phyloP scores from a whole-genome alignment of 73 alveolate genomes.

The Strombidium stylifer region DNA sequence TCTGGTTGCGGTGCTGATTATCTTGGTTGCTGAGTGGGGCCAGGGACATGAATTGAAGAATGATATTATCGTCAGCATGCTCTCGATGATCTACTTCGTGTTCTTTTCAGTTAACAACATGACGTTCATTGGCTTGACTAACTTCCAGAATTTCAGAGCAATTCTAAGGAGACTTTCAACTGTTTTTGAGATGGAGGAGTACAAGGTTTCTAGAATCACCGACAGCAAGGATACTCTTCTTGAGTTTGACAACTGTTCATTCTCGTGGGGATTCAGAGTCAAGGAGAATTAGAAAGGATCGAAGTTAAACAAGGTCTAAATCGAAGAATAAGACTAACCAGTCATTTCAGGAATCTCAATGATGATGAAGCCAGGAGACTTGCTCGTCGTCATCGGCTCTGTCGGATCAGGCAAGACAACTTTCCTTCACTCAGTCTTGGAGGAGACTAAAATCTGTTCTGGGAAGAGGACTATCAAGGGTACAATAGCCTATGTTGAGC shows the following conservation, averaged over 20 bases:
- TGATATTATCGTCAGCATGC: slow-evolving; percentile 33
- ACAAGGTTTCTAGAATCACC: background rate
- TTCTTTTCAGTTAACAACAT: slow-evolving; percentile 56
- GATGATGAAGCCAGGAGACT: slow-evolving; percentile 52
- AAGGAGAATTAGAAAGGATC: no score
- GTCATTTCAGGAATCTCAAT: no score
- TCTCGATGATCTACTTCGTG: slow-evolving; percentile 54
- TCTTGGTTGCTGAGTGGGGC: background rate
- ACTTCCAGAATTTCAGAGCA: background rate
- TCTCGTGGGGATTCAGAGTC: no score
- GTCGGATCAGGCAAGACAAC: slow-evolving; percentile 94
- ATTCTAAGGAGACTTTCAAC: slow-evolving; percentile 2
- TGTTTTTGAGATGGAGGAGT: background rate
- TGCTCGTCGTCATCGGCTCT: slow-evolving; percentile 79
- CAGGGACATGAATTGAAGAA: background rate
- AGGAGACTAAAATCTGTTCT: slow-evolving; percentile 40
- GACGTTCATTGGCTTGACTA: slow-evolving; percentile 11
- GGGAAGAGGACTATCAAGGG: slow-evolving; percentile 54
- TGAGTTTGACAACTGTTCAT: no score
- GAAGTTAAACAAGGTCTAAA: background rate
- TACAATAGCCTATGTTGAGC: slow-evolving; percentile 79
- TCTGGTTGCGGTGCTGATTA: background rate
- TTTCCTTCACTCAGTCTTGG: slow-evolving; percentile 62
- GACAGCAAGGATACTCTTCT: no score
- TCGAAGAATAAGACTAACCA: no score